Evolutionary conservation across 805 yeast genomes (phyloP), one percentile per base, ranked within the genome.

Genomic region (Wickerhamomyces tratensis): DNA sequence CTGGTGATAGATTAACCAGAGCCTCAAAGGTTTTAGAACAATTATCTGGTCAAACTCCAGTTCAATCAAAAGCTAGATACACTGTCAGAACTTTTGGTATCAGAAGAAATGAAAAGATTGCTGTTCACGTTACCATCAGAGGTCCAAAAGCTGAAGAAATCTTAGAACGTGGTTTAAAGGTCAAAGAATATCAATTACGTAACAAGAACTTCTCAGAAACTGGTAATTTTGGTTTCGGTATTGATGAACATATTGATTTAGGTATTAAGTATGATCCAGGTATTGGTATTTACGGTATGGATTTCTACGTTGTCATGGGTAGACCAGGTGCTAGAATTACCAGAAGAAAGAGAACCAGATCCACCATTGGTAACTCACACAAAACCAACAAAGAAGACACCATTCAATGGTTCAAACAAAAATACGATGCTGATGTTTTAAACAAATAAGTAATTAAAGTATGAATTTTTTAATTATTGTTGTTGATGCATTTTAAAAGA

Each of bases 191-290:
- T 79, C 98, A 93, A 79, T 85, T 93, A 70, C 80, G 76, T 69
- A 74, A 73, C 68, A 86, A 74, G 73, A 93, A 93, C 94, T 93
- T 93, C 82, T 86, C 96, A 65, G 87, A 79, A 64, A 91, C 98
- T 67, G 98, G 98, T 78, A 93, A 93, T 96, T 93, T 93, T 67
- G 98, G 98, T 80, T 93, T 93, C 83, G 98, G 98, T 84, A 82
- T 93, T 70, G 84, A 86, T 62, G 98, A 93, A 82, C 98, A 93
- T 82, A 93, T 93, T 65, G 98, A 93, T 74, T 83, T 93, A 72
- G 98, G 98, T 81, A 93, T 93, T 84, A 93, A 93, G 81, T 93
- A 93, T 79, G 98, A 93, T 75, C 98, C 98, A 74, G 80, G 86
- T 68, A 93, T 93, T 67, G 98, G 98, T 72, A 93, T 93, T 71